Conservation (phyloP, 2,329 filamentous ascomycete genomes). For the Ascochyta koolunga region DNA sequence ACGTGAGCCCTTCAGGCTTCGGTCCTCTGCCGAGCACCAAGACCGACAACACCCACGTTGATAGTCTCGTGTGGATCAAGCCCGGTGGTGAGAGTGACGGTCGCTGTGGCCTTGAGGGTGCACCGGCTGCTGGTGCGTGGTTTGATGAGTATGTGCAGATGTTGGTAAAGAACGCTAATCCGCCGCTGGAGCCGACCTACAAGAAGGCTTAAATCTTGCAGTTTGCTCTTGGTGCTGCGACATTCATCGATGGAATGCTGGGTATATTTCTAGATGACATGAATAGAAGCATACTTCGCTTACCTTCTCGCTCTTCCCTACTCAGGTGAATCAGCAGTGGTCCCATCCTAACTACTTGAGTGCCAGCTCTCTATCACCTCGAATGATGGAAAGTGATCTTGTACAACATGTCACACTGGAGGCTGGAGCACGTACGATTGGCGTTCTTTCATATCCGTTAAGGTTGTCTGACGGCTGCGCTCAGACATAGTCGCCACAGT, state of each 20-base stretch:
- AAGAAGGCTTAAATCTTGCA: slow-evolving; percentile 3
- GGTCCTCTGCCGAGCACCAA: slow-evolving; percentile 23
- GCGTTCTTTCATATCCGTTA: too few relatives aligned
- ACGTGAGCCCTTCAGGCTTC: slow-evolving; percentile 33
- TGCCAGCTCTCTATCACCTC: too few relatives aligned
- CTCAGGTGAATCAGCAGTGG: not conserved
- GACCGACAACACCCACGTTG: slow-evolving; percentile 32
- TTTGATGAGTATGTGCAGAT: slow-evolving; percentile 39
- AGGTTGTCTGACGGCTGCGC: too few relatives aligned
- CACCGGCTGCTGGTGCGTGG: slow-evolving; percentile 36
- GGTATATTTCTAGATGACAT: too few relatives aligned
- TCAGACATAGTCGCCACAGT: not conserved
- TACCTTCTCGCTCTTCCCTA: not conserved
- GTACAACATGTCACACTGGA: too few relatives aligned
- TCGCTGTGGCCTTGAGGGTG: slow-evolving; percentile 31
- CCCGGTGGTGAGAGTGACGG: slow-evolving; percentile 40
- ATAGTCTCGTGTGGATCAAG: slow-evolving; percentile 42
- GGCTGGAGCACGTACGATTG: too few relatives aligned
- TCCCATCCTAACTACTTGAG: too few relatives aligned
- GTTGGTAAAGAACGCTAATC: slow-evolving; percentile 36
- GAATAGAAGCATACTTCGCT: not conserved
- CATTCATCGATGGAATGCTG: not conserved
- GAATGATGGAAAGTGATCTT: too few relatives aligned
- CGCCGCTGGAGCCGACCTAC: slow-evolving; percentile 31
- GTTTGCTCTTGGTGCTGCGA: not conserved